Evolutionary conservation across 305 asterid species (phyloP).

Genomic region (Solanum hybrid): DNA sequence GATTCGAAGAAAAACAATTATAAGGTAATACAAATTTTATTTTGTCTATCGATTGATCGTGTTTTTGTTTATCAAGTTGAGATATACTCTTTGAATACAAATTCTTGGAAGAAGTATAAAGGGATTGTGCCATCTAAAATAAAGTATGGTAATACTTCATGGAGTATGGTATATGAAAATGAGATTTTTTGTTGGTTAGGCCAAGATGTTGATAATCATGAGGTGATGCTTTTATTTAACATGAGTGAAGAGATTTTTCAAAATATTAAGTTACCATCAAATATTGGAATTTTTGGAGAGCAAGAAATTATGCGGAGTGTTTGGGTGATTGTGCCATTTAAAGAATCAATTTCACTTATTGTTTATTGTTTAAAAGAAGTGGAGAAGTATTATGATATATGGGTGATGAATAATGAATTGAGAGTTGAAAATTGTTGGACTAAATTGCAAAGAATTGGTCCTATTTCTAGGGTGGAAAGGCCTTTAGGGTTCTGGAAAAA

Average conservation of each 20-base stretch:
- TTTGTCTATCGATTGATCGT: constrained; percentile 18
- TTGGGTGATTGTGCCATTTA: constrained; percentile 34
- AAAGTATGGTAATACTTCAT: constrained; percentile 27
- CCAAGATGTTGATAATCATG: constrained; percentile 22
- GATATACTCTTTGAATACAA: constrained; percentile 24
- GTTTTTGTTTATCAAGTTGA: constrained; percentile 30
- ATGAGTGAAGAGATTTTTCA: constrained; percentile 26
- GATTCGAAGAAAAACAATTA: constrained; percentile 26
- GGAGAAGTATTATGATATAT: constrained; percentile 34
- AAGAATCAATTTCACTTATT: constrained; percentile 34
- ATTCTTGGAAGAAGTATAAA: constrained; percentile 34
- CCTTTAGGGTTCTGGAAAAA: constrained; percentile 45
- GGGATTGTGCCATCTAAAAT: constrained; percentile 30
- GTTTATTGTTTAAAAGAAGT: constrained; percentile 27
- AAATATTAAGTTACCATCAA: constrained; percentile 33
- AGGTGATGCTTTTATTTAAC: constrained; percentile 45
- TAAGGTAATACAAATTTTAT: constrained; percentile 44
- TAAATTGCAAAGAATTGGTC: constrained; percentile 34
- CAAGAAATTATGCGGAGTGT: constrained; percentile 19
- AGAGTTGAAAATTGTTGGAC: constrained; percentile 20
- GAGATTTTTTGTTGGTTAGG: constrained; percentile 58
- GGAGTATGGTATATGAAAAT: constrained; percentile 44
- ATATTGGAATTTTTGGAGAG: constrained; percentile 30
- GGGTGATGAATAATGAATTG: constrained; percentile 31
- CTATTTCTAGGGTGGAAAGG: constrained; percentile 36